Conservation (phyloP, 495 filamentous ascomycete genomes). For the Diplogelasinospora grovesii region DNA sequence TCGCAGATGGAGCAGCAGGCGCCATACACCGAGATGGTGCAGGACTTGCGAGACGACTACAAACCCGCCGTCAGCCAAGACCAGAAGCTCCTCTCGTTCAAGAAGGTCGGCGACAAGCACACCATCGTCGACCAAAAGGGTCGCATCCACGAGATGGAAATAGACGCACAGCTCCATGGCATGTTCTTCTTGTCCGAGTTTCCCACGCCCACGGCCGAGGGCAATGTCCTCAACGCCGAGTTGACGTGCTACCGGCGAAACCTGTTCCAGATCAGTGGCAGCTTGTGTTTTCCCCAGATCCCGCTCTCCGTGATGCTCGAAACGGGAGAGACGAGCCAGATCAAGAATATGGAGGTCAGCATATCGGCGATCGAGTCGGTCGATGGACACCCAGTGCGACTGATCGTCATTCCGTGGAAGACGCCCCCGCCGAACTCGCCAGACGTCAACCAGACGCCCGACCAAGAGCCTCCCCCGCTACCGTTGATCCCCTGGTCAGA, state of each 20-base stretch:
- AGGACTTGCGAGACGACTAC: conserved; percentile 48
- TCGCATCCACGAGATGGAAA: conserved; percentile 48
- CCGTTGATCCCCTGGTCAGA: conserved; percentile 73
- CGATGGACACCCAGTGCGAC: conserved; percentile 78
- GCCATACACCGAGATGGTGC: conserved; percentile 46
- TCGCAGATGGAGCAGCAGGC: conserved; percentile 34
- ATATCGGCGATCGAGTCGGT: conserved; percentile 87
- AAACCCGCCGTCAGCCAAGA: conserved; percentile 50
- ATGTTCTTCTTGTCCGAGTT: conserved; percentile 96
- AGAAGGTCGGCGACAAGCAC: conserved; percentile 47
- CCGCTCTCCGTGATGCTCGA: conserved; percentile 71
- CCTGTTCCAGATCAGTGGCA: conserved; percentile 86
- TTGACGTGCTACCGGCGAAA: conserved; percentile 92
- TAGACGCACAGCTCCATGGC: conserved; percentile 82
- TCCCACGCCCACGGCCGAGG: conserved; percentile 59
- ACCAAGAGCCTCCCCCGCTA: conserved; percentile 56
- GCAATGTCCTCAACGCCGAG: conserved; percentile 62
- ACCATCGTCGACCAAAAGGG: conserved; percentile 50
- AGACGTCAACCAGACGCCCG: conserved; percentile 44
- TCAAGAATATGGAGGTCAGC: conserved; percentile 72
- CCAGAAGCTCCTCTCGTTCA: conserved; percentile 51
- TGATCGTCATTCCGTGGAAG: conserved; percentile 95
- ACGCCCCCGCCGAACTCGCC: conserved; percentile 73
- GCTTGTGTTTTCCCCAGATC: conserved; percentile 69
- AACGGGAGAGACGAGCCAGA: conserved; percentile 71